Percentiles rank a stretch among this genome's conserved stretches.
These are phyloP conservation scores for Talaromyces proteolyticus DNA, from an alignment of 495 filamentous ascomycete genomes.

Conservation along the genomic window DNA sequence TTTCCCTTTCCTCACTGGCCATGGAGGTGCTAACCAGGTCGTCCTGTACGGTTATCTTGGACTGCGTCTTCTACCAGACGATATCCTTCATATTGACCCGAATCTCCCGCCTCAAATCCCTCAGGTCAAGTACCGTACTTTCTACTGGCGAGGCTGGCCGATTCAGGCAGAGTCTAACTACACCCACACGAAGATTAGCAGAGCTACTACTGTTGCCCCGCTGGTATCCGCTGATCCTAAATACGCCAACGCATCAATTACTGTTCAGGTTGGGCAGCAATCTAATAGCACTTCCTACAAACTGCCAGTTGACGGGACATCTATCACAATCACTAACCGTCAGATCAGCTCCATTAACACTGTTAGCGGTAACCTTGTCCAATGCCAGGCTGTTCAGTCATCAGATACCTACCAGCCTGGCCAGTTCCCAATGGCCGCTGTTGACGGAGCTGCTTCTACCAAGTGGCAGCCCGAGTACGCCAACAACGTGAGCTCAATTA, in stretches of 20 bases:
- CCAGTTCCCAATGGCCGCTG: slow-evolving; percentile 65
- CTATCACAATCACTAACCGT: slow-evolving; percentile 54
- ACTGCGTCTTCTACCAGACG: slow-evolving; percentile 46
- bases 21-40: slow-evolving; percentile 59
- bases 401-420: slow-evolving; percentile 48
- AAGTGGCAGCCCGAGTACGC: slow-evolving; percentile 63
- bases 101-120: slow-evolving; percentile 57
- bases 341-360: slow-evolving; percentile 39
- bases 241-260: slow-evolving; percentile 44
- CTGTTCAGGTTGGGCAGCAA: slow-evolving; percentile 40
- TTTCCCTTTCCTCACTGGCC: slow-evolving; percentile 62
- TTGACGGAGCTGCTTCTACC: slow-evolving; percentile 65
- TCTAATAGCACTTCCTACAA: slow-evolving; percentile 32
- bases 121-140: slow-evolving; percentile 54
- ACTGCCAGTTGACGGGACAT: slow-evolving; percentile 41
- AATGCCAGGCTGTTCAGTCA: slow-evolving; percentile 56
- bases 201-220: slow-evolving; percentile 24
- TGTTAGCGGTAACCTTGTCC: slow-evolving; percentile 54
- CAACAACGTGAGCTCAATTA: slow-evolving; percentile 37
- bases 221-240: slow-evolving; percentile 36
- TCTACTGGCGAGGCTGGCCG: slow-evolving; percentile 66
- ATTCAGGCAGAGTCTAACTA: slow-evolving; percentile 57
- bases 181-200: slow-evolving; percentile 58
- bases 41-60: slow-evolving; percentile 57
- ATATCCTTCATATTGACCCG: slow-evolving; percentile 49